Percentiles rank a stretch among this genome's conserved stretches.
phyloP scores from a whole-genome alignment of 306 rosid genomes.

The Acacia confusa region DNA sequence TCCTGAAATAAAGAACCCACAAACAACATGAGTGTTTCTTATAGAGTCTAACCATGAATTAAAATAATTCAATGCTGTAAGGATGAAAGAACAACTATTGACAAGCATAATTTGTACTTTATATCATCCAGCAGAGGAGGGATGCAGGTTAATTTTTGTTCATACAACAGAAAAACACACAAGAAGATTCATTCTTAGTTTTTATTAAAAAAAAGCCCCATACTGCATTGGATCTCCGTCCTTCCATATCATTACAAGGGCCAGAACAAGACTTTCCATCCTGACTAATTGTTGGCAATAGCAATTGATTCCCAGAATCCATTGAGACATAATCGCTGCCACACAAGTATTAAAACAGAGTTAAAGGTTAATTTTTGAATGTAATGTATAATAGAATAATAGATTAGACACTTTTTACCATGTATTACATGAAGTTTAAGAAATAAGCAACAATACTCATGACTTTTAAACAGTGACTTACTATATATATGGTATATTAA shows the following conservation, averaged over 20 bases:
- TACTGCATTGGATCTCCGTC: constrained; percentile 18
- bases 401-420: background rate
- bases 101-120: constrained; percentile 14
- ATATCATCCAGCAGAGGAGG: background rate
- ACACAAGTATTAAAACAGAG: constrained; percentile 24
- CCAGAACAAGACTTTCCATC: constrained; percentile 28
- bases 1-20: constrained; percentile 40
- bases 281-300: background rate
- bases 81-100: constrained; percentile 11
- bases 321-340: constrained; percentile 22
- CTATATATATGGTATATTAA: background rate
- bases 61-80: background rate
- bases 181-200: background rate
- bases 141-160: background rate
- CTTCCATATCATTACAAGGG: constrained; percentile 15
- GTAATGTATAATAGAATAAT: background rate
- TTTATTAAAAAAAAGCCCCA: background rate
- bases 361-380: background rate
- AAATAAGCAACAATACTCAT: background rate
- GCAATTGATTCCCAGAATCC: constrained; percentile 4
- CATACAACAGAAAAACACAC: constrained; percentile 2
- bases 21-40: constrained; percentile 15
- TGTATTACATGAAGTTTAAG: background rate
- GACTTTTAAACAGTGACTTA: background rate
- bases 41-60: constrained; percentile 15